Conservation (phyloP, 2,329 filamentous ascomycete genomes). For the Exophiala spinifera region DNA sequence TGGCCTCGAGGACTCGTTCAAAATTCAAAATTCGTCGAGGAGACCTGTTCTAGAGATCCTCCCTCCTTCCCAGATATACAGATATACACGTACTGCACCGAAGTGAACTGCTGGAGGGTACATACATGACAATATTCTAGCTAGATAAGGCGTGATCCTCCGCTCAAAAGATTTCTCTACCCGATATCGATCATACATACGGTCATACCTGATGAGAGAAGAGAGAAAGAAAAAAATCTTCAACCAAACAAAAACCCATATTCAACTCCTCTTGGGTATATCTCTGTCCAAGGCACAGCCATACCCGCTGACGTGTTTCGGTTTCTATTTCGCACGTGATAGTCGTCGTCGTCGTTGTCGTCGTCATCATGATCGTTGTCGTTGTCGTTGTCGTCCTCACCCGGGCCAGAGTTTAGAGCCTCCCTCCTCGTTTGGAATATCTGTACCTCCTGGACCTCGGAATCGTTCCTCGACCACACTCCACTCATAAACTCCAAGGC, state of each 20-base stretch:
- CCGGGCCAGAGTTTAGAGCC: background rate
- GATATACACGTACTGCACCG: no score
- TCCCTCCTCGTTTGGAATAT: background rate
- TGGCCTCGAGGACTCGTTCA: no score
- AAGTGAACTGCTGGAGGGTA: no score
- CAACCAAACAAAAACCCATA: constrained; percentile 10
- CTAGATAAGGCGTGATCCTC: no score
- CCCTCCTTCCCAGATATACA: no score
- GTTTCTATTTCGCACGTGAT: background rate
- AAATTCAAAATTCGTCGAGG: no score
- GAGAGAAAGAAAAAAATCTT: background rate
- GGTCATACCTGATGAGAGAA: no score
- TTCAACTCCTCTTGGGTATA: constrained; percentile 6
- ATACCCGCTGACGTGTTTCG: background rate
- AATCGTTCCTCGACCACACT: constrained; percentile 19
- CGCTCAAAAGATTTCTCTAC: no score
- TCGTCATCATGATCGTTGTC: background rate
- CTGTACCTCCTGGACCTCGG: background rate
- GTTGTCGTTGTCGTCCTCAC: background rate
- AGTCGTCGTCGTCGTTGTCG: background rate
- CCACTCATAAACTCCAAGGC: constrained; percentile 17
- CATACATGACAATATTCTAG: no score
- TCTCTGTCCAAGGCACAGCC: constrained; percentile 10
- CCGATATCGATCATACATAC: no score
- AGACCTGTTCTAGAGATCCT: no score